Evolutionary conservation across 768 basidiomycete species (phyloP).

Genomic region (Nevesoporus exiguus): DNA sequence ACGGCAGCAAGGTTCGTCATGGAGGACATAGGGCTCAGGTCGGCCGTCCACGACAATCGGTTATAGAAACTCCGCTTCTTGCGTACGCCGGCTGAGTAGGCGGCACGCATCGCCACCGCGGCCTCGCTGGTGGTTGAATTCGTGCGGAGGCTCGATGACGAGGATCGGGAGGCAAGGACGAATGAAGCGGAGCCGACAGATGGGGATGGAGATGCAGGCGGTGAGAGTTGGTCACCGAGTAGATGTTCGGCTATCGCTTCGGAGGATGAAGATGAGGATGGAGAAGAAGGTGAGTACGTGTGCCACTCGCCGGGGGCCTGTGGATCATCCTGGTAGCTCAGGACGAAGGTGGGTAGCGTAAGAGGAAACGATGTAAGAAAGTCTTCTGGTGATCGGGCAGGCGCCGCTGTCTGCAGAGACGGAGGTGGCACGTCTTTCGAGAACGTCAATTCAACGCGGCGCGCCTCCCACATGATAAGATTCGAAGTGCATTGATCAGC

Average conservation of each 20-base stretch:
- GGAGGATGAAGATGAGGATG: slow-evolving; percentile 30
- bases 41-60: slow-evolving; percentile 29
- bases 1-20: slow-evolving; percentile 11
- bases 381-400: slow-evolving; percentile 37
- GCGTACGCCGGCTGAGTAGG: slow-evolving; percentile 31
- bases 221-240: slow-evolving; percentile 21
- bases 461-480: slow-evolving; percentile 63
- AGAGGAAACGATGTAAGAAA: slow-evolving; percentile 56
- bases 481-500: slow-evolving; percentile 67
- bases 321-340: slow-evolving; percentile 25
- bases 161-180: slow-evolving; percentile 24
- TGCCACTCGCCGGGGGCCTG: slow-evolving; percentile 24
- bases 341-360: slow-evolving; percentile 46
- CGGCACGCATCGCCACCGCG: slow-evolving; percentile 29
- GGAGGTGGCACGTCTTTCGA: slow-evolving; percentile 7
- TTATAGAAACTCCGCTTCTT: slow-evolving; percentile 33
- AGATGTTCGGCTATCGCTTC: slow-evolving; percentile 25
- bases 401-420: slow-evolving; percentile 15
- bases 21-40: slow-evolving; percentile 25
- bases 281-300: slow-evolving; percentile 27
- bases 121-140: slow-evolving; percentile 19
- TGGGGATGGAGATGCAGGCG: slow-evolving; percentile 28
- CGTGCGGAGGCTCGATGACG: slow-evolving; percentile 29
- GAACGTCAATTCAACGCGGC: slow-evolving; percentile 39
- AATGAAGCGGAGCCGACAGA: slow-evolving; percentile 28